A percentile compares a stretch with the other conserved stretches of the same genome.
Conservation (phyloP, 768 basidiomycete species). For the Mycena rosella region DNA sequence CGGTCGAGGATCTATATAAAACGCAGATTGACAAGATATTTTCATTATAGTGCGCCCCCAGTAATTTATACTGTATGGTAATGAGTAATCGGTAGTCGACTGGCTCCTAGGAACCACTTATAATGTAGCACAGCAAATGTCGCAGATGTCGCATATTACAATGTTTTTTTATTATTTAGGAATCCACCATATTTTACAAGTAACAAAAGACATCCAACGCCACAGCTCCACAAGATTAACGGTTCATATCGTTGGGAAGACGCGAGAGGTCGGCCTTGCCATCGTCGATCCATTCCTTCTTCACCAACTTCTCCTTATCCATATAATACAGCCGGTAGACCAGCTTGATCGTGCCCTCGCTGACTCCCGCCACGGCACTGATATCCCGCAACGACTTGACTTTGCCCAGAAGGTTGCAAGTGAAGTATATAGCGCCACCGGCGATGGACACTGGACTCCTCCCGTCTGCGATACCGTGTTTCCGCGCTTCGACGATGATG, state of each 20-base stretch:
- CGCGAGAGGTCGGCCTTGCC: slow-evolving; percentile 73
- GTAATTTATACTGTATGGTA: background rate
- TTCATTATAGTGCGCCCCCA: background rate
- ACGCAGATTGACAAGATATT: slow-evolving; percentile 69
- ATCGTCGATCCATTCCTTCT: slow-evolving; percentile 87
- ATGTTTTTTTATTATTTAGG: background rate
- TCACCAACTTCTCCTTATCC: slow-evolving; percentile 83
- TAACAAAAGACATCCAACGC: slow-evolving; percentile 1
- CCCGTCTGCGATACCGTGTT: slow-evolving; percentile 92
- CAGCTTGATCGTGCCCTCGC: slow-evolving; percentile 94
- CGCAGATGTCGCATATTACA: background rate
- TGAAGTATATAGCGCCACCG: slow-evolving; percentile 96
- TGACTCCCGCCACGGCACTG: slow-evolving; percentile 91
- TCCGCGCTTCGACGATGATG: slow-evolving; percentile 83
- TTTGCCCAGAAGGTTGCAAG: slow-evolving; percentile 83
- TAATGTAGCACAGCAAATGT: too few species aligned
- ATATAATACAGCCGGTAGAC: slow-evolving; percentile 85
- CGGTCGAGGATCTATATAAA: slow-evolving; percentile 77
- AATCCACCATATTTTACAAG: slow-evolving; percentile 19
- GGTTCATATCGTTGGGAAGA: slow-evolving; percentile 45
- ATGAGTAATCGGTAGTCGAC: background rate
- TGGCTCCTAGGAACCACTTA: too few species aligned
- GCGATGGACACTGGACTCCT: slow-evolving; percentile 98
- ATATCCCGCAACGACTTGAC: slow-evolving; percentile 87
- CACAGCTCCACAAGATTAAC: slow-evolving; percentile 1